These are phyloP conservation scores for Solanum aculeatissimum DNA, from an alignment of 305 asterid genomes.

Conservation along the genomic window DNA sequence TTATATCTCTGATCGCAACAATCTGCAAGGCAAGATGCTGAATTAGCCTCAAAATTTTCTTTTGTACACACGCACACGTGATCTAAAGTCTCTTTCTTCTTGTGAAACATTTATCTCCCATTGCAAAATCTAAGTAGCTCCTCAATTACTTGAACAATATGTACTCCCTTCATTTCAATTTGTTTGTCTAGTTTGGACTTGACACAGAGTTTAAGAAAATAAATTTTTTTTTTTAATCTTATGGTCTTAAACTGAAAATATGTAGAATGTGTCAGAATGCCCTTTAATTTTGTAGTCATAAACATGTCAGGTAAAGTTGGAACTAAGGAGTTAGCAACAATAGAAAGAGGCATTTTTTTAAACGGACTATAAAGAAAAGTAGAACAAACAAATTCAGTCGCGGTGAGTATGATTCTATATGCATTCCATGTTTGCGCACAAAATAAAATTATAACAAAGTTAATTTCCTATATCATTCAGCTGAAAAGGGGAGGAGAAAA, in stretches of 20 bases:
- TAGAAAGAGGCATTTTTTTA: not conserved
- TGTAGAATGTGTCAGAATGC: not conserved
- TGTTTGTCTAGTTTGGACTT: not conserved
- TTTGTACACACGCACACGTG: not conserved
- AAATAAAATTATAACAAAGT: not conserved
- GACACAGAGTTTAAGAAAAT: not conserved
- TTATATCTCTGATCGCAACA: conserved; percentile 89
- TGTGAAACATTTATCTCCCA: not conserved
- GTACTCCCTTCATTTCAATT: not conserved
- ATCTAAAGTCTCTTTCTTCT: not conserved
- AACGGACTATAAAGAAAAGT: not conserved
- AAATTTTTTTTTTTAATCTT: not conserved
- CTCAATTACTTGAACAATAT: not conserved
- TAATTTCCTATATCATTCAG: not conserved
- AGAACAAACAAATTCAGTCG: not conserved
- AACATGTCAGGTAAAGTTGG: not conserved
- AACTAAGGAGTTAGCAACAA: not conserved
- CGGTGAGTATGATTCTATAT: not conserved
- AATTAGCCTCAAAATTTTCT: not conserved
- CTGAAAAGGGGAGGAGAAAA: not conserved
- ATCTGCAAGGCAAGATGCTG: conserved; percentile 32
- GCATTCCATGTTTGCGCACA: not conserved
- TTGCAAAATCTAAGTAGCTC: not conserved
- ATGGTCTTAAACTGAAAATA: not conserved
- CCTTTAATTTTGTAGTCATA: not conserved